phyloP scores from a whole-genome alignment of 2,329 filamentous ascomycete genomes.

The Fusarium multiceps region DNA sequence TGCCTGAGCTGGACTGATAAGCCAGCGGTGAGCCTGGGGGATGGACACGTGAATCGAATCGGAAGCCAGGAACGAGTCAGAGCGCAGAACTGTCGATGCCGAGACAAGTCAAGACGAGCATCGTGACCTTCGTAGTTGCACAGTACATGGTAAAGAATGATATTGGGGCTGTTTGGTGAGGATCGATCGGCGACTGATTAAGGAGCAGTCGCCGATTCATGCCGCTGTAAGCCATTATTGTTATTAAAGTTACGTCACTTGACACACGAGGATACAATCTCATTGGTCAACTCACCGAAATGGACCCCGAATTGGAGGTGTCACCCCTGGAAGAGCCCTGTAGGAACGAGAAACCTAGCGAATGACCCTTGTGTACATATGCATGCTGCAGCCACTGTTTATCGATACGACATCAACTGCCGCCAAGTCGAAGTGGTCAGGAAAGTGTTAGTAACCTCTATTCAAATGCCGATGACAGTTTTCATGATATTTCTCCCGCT shows the following conservation, averaged over 20 bases:
- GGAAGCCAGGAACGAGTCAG: slow-evolving; percentile 11
- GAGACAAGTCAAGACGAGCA: slow-evolving; percentile 31
- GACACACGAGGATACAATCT: rapidly evolving
- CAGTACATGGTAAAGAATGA: background rate
- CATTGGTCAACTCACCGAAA: slow-evolving; percentile 26
- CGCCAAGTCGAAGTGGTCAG: background rate
- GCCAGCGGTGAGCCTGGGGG: slow-evolving; percentile 26
- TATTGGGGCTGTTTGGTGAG: background rate
- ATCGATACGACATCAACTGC: slow-evolving; percentile 3
- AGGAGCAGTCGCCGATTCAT: slow-evolving; percentile 35
- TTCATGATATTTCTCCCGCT: background rate
- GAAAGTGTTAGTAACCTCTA: slow-evolving; percentile 4
- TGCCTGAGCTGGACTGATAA: background rate
- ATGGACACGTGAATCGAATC: slow-evolving; percentile 28
- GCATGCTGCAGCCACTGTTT: slow-evolving; percentile 8
- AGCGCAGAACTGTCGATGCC: slow-evolving; percentile 21
- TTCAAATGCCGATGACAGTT: slow-evolving; percentile 15
- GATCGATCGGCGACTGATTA: slow-evolving; percentile 25
- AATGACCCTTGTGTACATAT: slow-evolving; percentile 24
- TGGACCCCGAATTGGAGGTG: slow-evolving; percentile 23
- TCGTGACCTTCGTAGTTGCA: slow-evolving; percentile 25
- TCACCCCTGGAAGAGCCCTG: background rate
- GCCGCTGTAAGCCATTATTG: slow-evolving; percentile 25
- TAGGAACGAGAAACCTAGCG: background rate
- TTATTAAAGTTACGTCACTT: slow-evolving; percentile 32